Percentiles rank a stretch among this genome's conserved stretches.
These are phyloP conservation scores for Lasiodiplodia theobromae DNA, from an alignment of 2,329 filamentous ascomycete genomes.

Conservation along the genomic window DNA sequence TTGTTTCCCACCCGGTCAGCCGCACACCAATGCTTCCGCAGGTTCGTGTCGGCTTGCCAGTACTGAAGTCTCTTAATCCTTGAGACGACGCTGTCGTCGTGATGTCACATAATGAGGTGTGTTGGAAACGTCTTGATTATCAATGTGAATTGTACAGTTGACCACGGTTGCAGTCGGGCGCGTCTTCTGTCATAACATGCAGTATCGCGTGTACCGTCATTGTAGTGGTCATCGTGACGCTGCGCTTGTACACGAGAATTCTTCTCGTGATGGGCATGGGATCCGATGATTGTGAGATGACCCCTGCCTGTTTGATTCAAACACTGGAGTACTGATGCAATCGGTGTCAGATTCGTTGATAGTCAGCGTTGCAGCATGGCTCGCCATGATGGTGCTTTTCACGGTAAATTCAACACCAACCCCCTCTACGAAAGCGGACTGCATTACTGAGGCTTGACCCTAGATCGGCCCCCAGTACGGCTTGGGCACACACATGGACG, in stretches of 20 bases:
- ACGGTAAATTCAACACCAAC: not conserved
- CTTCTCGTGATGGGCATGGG: slow-evolving; percentile 7
- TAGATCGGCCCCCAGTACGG: slow-evolving; percentile 7
- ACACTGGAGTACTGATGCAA: not conserved
- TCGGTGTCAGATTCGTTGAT: not conserved
- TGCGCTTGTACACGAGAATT: slow-evolving; percentile 16
- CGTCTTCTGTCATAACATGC: not conserved
- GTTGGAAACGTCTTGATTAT: not conserved
- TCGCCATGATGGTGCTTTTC: slow-evolving; percentile 17
- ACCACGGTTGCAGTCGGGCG: not conserved
- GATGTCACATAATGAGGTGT: not conserved
- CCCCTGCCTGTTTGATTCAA: not conserved
- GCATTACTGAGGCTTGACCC: not conserved
- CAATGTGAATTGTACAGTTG: not conserved
- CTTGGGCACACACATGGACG: slow-evolving; percentile 11
- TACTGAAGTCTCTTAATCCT: not conserved
- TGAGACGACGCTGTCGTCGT: slow-evolving; percentile 7
- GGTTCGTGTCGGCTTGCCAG: no score
- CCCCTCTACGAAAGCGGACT: not conserved
- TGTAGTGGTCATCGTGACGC: not conserved
- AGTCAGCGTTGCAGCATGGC: not conserved
- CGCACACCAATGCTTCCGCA: slow-evolving; percentile 6
- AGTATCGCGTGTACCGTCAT: not conserved
- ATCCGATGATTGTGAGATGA: slow-evolving; percentile 12
- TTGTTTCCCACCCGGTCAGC: not conserved